phyloP scores from a whole-genome alignment of 495 filamentous ascomycete genomes.

The Talaromyces wortmannii region DNA sequence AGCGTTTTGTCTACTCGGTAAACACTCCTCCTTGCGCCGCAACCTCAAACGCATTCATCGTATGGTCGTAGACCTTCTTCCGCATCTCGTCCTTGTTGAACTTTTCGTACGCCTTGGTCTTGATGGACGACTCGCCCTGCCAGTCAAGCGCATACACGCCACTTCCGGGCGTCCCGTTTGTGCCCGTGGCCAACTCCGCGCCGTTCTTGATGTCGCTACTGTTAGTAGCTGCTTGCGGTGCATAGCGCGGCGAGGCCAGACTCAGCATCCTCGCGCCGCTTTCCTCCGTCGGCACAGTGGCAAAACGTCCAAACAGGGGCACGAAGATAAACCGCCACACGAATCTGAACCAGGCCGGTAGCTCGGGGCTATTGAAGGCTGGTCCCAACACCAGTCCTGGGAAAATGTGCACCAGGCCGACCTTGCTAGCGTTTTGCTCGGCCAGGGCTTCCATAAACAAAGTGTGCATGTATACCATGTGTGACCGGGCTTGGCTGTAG shows the following conservation, averaged over 20 bases:
- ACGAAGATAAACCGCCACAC: neutral
- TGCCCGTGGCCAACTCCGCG: slow-evolving; percentile 9
- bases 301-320: neutral
- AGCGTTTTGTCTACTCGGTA: neutral
- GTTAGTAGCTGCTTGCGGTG: neutral
- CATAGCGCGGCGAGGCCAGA: slow-evolving; percentile 3
- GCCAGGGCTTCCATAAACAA: slow-evolving; percentile 15
- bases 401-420: slow-evolving; percentile 10
- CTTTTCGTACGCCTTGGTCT: slow-evolving; percentile 14
- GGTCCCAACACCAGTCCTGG: slow-evolving; percentile 10
- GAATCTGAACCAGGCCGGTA: slow-evolving; percentile 4
- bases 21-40: slow-evolving; percentile 11
- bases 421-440: slow-evolving; percentile 4
- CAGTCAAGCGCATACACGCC: slow-evolving; percentile 30
- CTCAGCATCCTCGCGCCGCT: slow-evolving; percentile 1
- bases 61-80: slow-evolving; percentile 30
- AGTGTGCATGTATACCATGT: slow-evolving; percentile 12
- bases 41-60: slow-evolving; percentile 23
- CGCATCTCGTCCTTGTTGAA: slow-evolving; percentile 19
- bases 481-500: slow-evolving; percentile 3
- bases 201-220: slow-evolving; percentile 1
- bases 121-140: slow-evolving; percentile 21
- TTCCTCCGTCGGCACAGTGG: slow-evolving; percentile 1
- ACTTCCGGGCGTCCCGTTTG: slow-evolving; percentile 20
- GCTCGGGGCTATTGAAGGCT: neutral